phyloP scores from a whole-genome alignment of 2,329 filamentous ascomycete species.

The Fusarium devonianum region DNA sequence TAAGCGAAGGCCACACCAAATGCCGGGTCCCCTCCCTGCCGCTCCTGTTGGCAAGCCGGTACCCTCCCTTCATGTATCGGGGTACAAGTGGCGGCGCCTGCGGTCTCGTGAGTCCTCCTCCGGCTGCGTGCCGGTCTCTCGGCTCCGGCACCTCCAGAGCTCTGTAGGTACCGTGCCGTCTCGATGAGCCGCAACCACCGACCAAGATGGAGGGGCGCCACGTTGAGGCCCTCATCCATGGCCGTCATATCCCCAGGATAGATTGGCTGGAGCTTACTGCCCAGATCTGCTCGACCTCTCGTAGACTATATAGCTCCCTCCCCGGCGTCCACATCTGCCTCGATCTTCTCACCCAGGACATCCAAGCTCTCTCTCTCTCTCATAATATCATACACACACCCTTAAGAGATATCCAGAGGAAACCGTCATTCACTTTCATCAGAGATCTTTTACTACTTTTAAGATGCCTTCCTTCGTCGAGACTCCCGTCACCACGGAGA shows the following conservation, averaged over 20 bases:
- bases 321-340: slow-evolving; percentile 26
- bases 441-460: slow-evolving; percentile 21
- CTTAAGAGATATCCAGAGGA: slow-evolving; percentile 28
- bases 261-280: slow-evolving; percentile 20
- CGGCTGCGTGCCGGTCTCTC: slow-evolving; percentile 40
- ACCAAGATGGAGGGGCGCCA: slow-evolving; percentile 15
- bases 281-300: too few species aligned
- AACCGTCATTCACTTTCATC: not conserved
- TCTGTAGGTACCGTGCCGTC: slow-evolving; percentile 10
- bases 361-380: slow-evolving; percentile 25
- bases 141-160: slow-evolving; percentile 42
- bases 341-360: slow-evolving; percentile 27
- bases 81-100: slow-evolving; percentile 29
- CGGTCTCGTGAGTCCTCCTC: slow-evolving; percentile 39
- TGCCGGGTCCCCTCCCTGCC: slow-evolving; percentile 10
- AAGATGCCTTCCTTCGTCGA: slow-evolving; percentile 47
- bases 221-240: slow-evolving; percentile 30
- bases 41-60: slow-evolving; percentile 3
- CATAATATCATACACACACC: slow-evolving; percentile 15
- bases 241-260: slow-evolving; percentile 19
- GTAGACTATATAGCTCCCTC: slow-evolving; percentile 40
- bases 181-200: slow-evolving; percentile 34
- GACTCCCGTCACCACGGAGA: slow-evolving; percentile 47
- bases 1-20: slow-evolving; percentile 20
- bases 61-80: slow-evolving; percentile 15